These are phyloP conservation scores for Claviceps spartinae DNA, from an alignment of 2,329 filamentous ascomycete species.

Conservation along the genomic window DNA sequence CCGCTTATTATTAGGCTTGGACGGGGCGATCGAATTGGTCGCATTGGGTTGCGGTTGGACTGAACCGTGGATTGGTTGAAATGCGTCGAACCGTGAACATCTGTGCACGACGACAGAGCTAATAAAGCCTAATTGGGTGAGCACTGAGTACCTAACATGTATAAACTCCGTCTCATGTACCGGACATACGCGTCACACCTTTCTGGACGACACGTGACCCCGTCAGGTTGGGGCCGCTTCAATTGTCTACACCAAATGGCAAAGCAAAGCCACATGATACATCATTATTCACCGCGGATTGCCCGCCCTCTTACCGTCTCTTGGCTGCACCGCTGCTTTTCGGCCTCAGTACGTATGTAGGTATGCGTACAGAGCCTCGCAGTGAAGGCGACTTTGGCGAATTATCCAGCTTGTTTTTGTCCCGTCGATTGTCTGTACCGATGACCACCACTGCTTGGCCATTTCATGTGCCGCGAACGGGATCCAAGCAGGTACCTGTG, in stretches of 20 bases:
- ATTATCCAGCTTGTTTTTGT: background rate
- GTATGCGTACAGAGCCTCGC: no score
- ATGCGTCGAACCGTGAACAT: no score
- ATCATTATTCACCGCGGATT: background rate
- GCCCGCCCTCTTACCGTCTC: background rate
- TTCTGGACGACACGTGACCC: background rate
- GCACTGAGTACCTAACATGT: no score
- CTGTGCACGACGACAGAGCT: background rate
- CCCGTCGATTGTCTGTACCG: background rate
- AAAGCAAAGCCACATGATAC: background rate
- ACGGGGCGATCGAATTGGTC: no score
- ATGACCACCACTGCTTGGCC: background rate
- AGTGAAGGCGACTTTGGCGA: no score
- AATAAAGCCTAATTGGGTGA: background rate
- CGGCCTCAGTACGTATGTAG: background rate
- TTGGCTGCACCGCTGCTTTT: constrained; percentile 1
- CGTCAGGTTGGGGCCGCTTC: background rate
- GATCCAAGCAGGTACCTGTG: no score
- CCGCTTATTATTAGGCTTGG: constrained; percentile 1
- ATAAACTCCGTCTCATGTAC: background rate
- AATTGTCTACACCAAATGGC: background rate
- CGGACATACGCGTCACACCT: background rate
- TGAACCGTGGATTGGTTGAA: background rate
- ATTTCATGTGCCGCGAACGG: no score
- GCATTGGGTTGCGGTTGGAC: no score